phyloP scores from a whole-genome alignment of 75 land plant species.

The Ceratopteris richardii region DNA sequence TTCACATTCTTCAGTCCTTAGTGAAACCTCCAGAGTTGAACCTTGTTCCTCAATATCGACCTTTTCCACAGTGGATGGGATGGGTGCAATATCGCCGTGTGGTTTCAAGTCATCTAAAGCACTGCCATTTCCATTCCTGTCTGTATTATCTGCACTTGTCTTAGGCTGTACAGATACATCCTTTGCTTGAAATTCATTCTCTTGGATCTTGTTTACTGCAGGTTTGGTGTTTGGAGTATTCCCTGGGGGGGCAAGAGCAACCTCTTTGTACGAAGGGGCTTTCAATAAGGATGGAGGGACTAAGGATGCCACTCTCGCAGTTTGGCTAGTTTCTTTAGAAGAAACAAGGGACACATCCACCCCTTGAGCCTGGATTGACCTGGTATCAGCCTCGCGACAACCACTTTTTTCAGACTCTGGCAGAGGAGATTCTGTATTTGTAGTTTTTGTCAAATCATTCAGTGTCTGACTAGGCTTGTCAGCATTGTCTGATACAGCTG shows the following conservation, averaged over 20 bases:
- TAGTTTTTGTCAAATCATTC: not conserved
- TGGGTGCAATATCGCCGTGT: too few species aligned
- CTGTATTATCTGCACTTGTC: too few species aligned
- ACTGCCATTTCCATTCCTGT: too few species aligned
- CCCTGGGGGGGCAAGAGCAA: slow-evolving; percentile 77
- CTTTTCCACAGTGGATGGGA: too few species aligned
- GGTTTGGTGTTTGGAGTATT: slow-evolving; percentile 5
- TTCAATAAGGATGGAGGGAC: slow-evolving; percentile 31
- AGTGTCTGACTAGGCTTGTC: not conserved
- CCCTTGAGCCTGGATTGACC: too few species aligned
- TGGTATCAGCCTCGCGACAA: too few species aligned
- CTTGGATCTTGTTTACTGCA: slow-evolving; percentile 29
- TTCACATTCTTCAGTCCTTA: too few species aligned
- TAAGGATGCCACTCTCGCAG: slow-evolving; percentile 11
- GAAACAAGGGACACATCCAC: not conserved
- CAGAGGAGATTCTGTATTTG: too few species aligned
- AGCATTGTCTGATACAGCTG: not conserved
- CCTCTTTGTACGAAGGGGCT: slow-evolving; percentile 73
- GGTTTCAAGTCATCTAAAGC: too few species aligned
- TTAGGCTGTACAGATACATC: slow-evolving; percentile 20
- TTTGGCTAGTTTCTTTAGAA: slow-evolving; percentile 5
- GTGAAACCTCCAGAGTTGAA: too few species aligned
- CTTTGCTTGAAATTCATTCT: not conserved
- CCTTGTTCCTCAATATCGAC: too few species aligned
- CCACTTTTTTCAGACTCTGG: too few species aligned